phyloP scores from a whole-genome alignment of 176 grass and related monocot genomes.

The Ensete glaucum region DNA sequence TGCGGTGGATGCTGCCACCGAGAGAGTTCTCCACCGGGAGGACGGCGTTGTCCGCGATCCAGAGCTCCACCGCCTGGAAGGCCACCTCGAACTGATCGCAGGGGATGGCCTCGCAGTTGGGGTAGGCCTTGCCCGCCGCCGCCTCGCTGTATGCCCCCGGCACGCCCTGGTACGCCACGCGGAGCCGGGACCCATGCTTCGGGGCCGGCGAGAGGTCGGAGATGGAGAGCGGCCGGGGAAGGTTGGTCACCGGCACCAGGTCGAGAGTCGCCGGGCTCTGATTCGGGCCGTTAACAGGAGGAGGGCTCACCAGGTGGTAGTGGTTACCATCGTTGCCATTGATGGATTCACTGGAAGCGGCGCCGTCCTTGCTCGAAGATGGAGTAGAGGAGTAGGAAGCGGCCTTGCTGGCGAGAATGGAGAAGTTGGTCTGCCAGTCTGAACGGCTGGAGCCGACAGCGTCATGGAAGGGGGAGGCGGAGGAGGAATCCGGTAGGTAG shows the following conservation, averaged over 20 bases:
- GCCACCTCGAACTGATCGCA: slow-evolving; percentile 10
- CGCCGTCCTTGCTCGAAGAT: no score
- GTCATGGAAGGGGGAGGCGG: background rate
- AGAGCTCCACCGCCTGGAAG: slow-evolving; percentile 5
- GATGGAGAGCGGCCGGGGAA: background rate
- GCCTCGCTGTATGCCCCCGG: slow-evolving; percentile 6
- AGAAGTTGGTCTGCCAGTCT: slow-evolving; percentile 56
- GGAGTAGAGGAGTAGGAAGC: background rate
- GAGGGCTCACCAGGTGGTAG: background rate
- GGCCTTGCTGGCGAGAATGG: slow-evolving; percentile 49
- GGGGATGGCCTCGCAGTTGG: background rate
- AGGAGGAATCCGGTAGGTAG: slow-evolving; percentile 5
- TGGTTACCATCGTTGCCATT: background rate
- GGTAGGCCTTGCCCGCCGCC: slow-evolving; percentile 1
- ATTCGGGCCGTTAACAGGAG: background rate
- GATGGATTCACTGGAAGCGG: no score
- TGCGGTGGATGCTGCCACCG: background rate
- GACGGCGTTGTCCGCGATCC: background rate
- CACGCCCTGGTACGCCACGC: slow-evolving; percentile 1
- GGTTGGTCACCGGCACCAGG: slow-evolving; percentile 9
- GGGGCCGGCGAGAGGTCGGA: background rate
- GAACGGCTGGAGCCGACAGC: slow-evolving; percentile 27
- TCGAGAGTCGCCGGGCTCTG: background rate
- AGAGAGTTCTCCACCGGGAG: slow-evolving; percentile 7
- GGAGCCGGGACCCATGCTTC: background rate